These are phyloP conservation scores for Trichosanthes truncata DNA, from an alignment of 306 rosid species.

Conservation along the genomic window DNA sequence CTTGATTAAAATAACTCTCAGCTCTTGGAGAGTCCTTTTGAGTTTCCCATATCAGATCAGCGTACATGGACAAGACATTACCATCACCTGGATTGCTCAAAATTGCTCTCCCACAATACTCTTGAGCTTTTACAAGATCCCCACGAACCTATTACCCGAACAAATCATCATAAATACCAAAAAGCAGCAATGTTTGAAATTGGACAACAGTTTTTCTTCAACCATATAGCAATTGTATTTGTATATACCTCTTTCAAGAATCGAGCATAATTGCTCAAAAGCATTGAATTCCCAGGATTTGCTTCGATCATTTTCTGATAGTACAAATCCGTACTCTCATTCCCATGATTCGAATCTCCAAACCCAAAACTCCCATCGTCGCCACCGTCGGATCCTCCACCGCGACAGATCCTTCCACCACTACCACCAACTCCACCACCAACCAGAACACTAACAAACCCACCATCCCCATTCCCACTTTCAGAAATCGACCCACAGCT, in stretches of 20 bases:
- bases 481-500: conserved; percentile 6
- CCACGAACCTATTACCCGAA: conserved; percentile 39
- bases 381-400: conserved; percentile 39
- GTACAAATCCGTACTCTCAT: conserved; percentile 37
- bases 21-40: conserved; percentile 77
- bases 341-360: conserved; percentile 46
- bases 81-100: conserved; percentile 69
- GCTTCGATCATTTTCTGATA: conserved; percentile 60
- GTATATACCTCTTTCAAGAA: conserved; percentile 60
- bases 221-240: background rate
- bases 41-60: conserved; percentile 66
- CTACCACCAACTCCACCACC: conserved; percentile 38
- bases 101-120: conserved; percentile 81
- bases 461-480: conserved; percentile 12
- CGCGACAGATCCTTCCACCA: conserved; percentile 24
- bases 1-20: conserved; percentile 60
- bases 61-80: conserved; percentile 50
- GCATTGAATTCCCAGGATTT: conserved; percentile 61
- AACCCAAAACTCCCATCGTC: conserved; percentile 38
- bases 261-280: conserved; percentile 68
- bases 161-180: background rate
- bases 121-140: conserved; percentile 68
- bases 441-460: conserved; percentile 18
- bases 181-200: background rate
- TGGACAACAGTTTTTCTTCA: background rate